phyloP scores from a whole-genome alignment of 2,329 filamentous ascomycete genomes.

The Alternaria novae-zelandiae region DNA sequence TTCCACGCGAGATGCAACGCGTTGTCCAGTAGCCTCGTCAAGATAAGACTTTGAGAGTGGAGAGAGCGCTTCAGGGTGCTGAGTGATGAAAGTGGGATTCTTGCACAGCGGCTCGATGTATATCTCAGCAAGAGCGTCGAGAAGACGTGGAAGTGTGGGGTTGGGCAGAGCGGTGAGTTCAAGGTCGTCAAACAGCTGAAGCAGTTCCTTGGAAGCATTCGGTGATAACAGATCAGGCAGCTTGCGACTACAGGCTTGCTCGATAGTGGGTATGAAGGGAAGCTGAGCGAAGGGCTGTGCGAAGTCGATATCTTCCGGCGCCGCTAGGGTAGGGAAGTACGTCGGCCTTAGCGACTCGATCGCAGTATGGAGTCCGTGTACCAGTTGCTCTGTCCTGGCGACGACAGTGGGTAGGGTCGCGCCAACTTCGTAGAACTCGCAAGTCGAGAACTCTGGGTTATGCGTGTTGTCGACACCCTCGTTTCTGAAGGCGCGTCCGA shows the following conservation, averaged over 20 bases:
- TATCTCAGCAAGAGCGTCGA: constrained; percentile 77
- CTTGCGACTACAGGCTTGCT: constrained; percentile 67
- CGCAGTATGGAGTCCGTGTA: constrained; percentile 53
- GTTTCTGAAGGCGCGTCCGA: constrained; percentile 90
- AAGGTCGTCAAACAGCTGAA: constrained; percentile 60
- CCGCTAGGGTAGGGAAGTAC: constrained; percentile 38
- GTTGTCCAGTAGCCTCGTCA: constrained; percentile 70
- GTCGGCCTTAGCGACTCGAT: constrained; percentile 54
- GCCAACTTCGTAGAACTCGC: constrained; percentile 94
- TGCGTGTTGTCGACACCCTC: constrained; percentile 77
- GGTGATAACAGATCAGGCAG: constrained; percentile 63
- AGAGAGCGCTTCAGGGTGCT: constrained; percentile 90
- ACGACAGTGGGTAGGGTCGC: constrained; percentile 79
- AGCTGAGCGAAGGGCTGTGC: constrained; percentile 66
- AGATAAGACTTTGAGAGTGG: constrained; percentile 87
- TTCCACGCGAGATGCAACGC: constrained; percentile 81
- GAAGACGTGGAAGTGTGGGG: constrained; percentile 70
- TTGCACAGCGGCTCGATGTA: constrained; percentile 81
- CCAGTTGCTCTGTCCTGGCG: constrained; percentile 73
- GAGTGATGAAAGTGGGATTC: constrained; percentile 80
- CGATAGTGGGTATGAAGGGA: constrained; percentile 82
- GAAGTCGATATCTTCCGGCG: constrained; percentile 63
- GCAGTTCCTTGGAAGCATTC: constrained; percentile 65
- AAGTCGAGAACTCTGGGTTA: constrained; percentile 97
- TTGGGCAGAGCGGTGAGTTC: constrained; percentile 58